Evolutionary conservation across 148 eudicot species (phyloP).

Genomic region (Chenopodium quinoa): DNA sequence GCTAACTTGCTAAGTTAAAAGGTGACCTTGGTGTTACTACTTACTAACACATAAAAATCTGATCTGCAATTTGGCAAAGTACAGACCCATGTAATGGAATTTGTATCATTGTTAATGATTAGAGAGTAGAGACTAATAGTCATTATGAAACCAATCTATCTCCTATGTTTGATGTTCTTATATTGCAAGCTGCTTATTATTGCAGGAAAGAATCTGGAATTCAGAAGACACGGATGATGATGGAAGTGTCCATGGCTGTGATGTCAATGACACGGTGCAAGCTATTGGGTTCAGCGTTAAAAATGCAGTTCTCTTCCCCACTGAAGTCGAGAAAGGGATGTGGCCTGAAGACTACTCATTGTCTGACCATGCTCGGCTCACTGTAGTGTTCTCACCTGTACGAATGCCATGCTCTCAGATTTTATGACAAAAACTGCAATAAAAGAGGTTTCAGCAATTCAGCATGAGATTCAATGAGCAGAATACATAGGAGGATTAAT

Average conservation of each 20-base stretch:
- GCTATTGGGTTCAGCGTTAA: constrained; percentile 86
- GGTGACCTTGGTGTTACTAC: background rate
- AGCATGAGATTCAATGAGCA: constrained; percentile 9
- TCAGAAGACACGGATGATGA: constrained; percentile 37
- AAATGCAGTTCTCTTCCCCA: constrained; percentile 90
- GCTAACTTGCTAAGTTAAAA: too few species aligned
- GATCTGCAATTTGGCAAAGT: background rate
- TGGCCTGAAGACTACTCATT: constrained; percentile 98
- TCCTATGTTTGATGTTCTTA: background rate
- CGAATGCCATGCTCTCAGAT: constrained; percentile 78
- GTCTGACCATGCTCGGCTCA: constrained; percentile 97
- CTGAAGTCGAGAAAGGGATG: constrained; percentile 92
- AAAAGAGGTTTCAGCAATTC: constrained; percentile 1
- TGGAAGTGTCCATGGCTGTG: constrained; percentile 36
- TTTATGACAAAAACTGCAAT: constrained; percentile 27
- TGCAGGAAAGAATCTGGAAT: constrained; percentile 85
- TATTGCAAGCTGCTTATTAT: constrained; percentile 14
- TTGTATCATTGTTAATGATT: background rate
- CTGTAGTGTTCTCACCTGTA: constrained; percentile 90
- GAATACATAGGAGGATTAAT: background rate
- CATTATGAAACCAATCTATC: background rate
- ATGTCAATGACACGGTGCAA: constrained; percentile 44
- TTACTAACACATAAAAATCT: background rate
- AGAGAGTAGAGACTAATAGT: background rate
- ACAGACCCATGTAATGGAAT: background rate